These are phyloP conservation scores for Leucaena leucocephala DNA, from an alignment of 306 rosid species.

Conservation along the genomic window DNA sequence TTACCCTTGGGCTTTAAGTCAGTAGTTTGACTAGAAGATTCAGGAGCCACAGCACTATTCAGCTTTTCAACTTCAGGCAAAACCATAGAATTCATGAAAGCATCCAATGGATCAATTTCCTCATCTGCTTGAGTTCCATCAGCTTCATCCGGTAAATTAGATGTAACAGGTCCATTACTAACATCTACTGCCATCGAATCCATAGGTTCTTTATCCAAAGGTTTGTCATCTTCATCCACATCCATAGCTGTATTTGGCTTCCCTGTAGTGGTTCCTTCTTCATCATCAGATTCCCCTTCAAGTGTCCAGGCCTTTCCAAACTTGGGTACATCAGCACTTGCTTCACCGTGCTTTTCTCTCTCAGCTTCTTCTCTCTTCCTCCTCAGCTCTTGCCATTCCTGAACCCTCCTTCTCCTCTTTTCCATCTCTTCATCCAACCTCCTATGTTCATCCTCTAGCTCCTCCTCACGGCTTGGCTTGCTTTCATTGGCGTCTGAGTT, in stretches of 20 bases:
- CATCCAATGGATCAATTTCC: constrained; percentile 87
- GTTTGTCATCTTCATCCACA: constrained; percentile 56
- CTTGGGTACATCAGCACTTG: constrained; percentile 57
- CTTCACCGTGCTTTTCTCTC: constrained; percentile 71
- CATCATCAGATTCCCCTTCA: constrained; percentile 95
- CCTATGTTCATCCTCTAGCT: constrained; percentile 76
- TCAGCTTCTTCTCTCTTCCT: constrained; percentile 86
- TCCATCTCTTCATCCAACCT: constrained; percentile 93
- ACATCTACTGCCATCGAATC: constrained; percentile 43
- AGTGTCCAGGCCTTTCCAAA: constrained; percentile 89
- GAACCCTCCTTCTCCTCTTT: constrained; percentile 94
- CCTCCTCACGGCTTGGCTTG: constrained; percentile 68
- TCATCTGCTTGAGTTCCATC: constrained; percentile 55
- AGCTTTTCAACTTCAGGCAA: constrained; percentile 88
- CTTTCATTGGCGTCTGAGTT: constrained; percentile 52
- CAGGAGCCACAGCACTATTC: constrained; percentile 46
- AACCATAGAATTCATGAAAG: constrained; percentile 91
- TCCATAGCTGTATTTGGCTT: constrained; percentile 60
- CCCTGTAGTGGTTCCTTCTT: constrained; percentile 60
- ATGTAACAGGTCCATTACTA: constrained; percentile 50
- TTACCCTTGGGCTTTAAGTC: constrained; percentile 55
- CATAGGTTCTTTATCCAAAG: constrained; percentile 42
- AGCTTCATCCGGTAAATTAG: constrained; percentile 47
- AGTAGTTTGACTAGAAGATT: constrained; percentile 38
- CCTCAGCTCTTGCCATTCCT: constrained; percentile 90